These are phyloP conservation scores for Sporobolomyces pararoseus DNA, from an alignment of 768 basidiomycete species.

Conservation along the genomic window DNA sequence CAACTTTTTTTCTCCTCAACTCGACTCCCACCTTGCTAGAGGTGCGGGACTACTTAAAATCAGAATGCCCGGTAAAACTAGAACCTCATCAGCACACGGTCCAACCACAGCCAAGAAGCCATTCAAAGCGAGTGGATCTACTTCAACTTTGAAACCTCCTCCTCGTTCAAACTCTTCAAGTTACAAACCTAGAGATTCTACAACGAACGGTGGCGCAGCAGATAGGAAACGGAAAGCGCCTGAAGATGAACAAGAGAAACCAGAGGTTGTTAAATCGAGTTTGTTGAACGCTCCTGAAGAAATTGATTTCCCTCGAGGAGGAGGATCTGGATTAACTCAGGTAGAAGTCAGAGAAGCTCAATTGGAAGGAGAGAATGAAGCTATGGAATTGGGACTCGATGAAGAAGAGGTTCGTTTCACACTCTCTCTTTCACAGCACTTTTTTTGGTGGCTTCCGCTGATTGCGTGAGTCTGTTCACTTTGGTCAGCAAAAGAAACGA, in stretches of 20 bases:
- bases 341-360: conserved; percentile 80
- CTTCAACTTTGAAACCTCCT: conserved; percentile 16
- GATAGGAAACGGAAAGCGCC: conserved; percentile 25
- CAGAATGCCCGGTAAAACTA: conserved; percentile 34
- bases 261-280: conserved; percentile 5
- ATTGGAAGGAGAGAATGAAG: conserved; percentile 79
- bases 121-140: conserved; percentile 25
- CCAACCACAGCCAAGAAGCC: conserved; percentile 28
- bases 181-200: background rate
- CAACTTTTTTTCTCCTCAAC: no score
- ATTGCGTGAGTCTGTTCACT: background rate
- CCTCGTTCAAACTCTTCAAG: conserved; percentile 6
- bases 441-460: no score
- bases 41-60: background rate
- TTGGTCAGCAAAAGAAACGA: conserved; percentile 11
- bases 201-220: background rate
- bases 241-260: conserved; percentile 35
- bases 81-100: conserved; percentile 33
- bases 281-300: conserved; percentile 40
- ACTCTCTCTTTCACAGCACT: no score
- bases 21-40: no score
- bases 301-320: conserved; percentile 77
- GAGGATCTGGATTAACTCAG: conserved; percentile 81
- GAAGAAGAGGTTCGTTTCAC: conserved; percentile 54
- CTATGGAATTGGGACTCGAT: conserved; percentile 54